Conservation (phyloP, 148 eudicot species). For the Oxyria digyna region DNA sequence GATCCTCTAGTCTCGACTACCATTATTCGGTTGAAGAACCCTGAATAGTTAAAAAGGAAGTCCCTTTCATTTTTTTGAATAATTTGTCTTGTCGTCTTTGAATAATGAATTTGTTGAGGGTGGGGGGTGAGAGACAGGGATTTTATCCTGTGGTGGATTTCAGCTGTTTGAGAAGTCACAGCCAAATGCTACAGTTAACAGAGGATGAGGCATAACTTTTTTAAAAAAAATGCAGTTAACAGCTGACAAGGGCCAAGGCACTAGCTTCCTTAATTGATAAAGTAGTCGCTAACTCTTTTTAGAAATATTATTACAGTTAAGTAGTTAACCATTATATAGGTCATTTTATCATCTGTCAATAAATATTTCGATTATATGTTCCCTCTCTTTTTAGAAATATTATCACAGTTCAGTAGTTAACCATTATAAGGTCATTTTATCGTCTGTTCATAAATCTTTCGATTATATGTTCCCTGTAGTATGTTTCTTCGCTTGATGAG, state of each 20-base stretch:
- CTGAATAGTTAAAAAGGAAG: neutral
- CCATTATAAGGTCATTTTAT: neutral
- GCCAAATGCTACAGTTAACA: no score
- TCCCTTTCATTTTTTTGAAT: neutral
- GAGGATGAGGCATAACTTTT: neutral
- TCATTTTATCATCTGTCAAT: no score
- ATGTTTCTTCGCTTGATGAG: constrained; percentile 4
- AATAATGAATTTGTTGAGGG: neutral
- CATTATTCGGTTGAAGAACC: neutral
- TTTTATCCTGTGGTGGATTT: no score
- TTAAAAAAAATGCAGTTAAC: neutral
- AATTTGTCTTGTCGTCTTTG: neutral
- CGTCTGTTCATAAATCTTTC: neutral
- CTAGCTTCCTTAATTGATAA: no score
- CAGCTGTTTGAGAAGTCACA: no score
- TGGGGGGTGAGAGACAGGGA: no score
- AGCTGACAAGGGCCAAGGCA: neutral
- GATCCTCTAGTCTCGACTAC: neutral
- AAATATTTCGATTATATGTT: no score
- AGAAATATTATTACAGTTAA: no score
- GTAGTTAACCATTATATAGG: no score
- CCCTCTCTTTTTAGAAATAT: no score
- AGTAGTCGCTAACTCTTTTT: no score
- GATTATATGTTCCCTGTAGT: neutral
- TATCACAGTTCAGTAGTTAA: no score